Base-by-base conservation (phyloP, 1,284 basidiomycete species). In the Neotropicomus parvogracilis region DNA sequence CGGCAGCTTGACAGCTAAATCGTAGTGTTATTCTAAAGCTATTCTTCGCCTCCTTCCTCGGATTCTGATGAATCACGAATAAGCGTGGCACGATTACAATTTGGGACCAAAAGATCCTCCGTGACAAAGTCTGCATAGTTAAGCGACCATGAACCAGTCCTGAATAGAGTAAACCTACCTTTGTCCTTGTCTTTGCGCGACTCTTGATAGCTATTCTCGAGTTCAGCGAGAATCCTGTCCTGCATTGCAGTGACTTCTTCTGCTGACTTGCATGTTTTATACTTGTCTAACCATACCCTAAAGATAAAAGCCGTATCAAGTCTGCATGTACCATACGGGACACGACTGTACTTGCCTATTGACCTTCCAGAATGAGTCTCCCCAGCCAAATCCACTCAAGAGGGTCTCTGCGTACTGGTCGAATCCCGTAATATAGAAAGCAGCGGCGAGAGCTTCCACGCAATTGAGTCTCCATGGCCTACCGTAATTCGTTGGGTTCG, bases 401-500 rank as follows among this genome's bases (percentile, higher is more conserved):
- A 97, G 65, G 13, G 75, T 72, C 52, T 93, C 86, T 0, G 90
- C 93, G 64, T 91, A 87, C 1, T 77, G 66, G 54, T 87, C 78
- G 55, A 92, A 91, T 0, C 92, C 91, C 0, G 89, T 88, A 59
- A 97, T 88, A 65, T 91, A 95, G 59, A 97, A 94, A 0, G 91
- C 87, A 0, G 93, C 94, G 0, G 94, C 93, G 2, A 95, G 78
- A 0, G 95, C 95, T 68, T 97, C 94, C 19, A 91, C 92, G 53
- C 93, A 95, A 62, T 91, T 95, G 38, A 95, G 70, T 34, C 86
- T 73, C 91, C 91, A 92, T 3, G 93, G 94, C 64, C 92, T 93
- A 17, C 95, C 95, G 57, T 97, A 97, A 67, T 97, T 97, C 27
- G 92, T 91, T 0, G 91, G 92, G 65, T 97, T 97, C 1, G 91